Evolutionary conservation across 139 green algal species (phyloP), one percentile per base, ranked within the genome.

Genomic region (Protoeuglena noctilucae): DNA sequence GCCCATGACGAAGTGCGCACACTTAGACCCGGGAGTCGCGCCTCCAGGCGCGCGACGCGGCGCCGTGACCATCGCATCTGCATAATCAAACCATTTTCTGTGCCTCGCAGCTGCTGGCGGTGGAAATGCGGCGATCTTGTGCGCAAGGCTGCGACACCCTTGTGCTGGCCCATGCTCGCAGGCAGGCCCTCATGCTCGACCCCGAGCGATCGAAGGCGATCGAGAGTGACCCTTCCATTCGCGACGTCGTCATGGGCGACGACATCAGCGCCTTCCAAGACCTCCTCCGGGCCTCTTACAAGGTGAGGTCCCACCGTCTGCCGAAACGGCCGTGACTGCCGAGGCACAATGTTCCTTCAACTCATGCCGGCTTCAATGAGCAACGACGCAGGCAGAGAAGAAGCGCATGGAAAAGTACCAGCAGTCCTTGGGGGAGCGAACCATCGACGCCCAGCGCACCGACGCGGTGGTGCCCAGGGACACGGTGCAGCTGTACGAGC

Each of bases 391-490:
- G 78, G 66, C 68, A 1, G 79, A 92, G 61, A 71, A 80, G 60
- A 69, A 71, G 30, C 60, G 67, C 1, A 19, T 49, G 2, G 60
- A 85, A 26, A 51, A 56, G 14, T 7, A 39, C 2, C 55, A 66
- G 17, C 61, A 66, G 18, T 56, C 64, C 9, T 71, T 84, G 67
- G 55, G 75, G 0, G 83, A 94, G 62, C 65, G 84, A 9, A 87
- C 62, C n/a, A 88, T 90, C 21, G 84, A 94, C 54, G 84, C 84
- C 2, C 84, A 93, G 64, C 58, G 84, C 7, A 81, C 76, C 1
- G 81, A 70, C 23, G 81, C 77, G 2, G 76, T 74, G 23, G 79
- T 88, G 18, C 75, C 74, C 1, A 62, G 71, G 53, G 70, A 81
- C 58, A 76, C 73, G 5, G 57, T 74, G 9, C 40, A 66, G 22